Evolutionary conservation across 2,329 filamentous ascomycete species (phyloP), one percentile per base, ranked within the genome.

Genomic region (Diaporthe sp.): DNA sequence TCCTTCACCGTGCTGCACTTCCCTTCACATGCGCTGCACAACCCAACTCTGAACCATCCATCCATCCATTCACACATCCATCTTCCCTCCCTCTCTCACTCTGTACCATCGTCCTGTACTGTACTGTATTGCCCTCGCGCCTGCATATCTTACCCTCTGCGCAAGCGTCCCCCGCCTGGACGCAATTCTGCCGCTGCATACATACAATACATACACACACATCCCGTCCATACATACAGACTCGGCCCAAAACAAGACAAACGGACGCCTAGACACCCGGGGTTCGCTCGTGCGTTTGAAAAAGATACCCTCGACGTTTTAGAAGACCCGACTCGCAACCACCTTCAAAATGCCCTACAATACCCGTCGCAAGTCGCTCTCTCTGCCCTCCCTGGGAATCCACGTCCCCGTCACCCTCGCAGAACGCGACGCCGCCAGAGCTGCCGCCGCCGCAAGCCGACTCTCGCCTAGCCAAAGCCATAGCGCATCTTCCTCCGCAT

Each of bases 321-420:
- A 60, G 39, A 58, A 60, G 34, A 39, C 44, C 71, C 57, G 57
- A 51, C 34, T 63, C 67, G 51, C 42, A 51, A n/a, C 17, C 51
- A 31, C 20, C 31, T n/a, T 78, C 78, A 80, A 80, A 81, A 98
- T 98, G 95, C 94, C 94, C 83, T 98, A 98, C 90, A 98, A 98
- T 86, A 98, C 96, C 80, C 94, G 96, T 86, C 93, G 96, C 85
- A 98, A 98, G 89, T 98, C 95, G 82, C 88, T 99, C 79, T 98
- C 96, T 78, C 89, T 98, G 82, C 94, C 95, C 76, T 97, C 95
- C 79, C 90, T 98, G 81, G 97, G 97, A 84, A 98, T 98, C 81
- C 94, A 97, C 81, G 89, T 98, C 78, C 93, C 94, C 78, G 91
- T 93, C 81, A 88, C 89, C 80, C 87, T 92, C 81, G 89, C 92